A percentile compares a stretch with the other conserved stretches of the same genome.
Conservation (phyloP, 768 basidiomycete species). For the Lactarius akahatsu region DNA sequence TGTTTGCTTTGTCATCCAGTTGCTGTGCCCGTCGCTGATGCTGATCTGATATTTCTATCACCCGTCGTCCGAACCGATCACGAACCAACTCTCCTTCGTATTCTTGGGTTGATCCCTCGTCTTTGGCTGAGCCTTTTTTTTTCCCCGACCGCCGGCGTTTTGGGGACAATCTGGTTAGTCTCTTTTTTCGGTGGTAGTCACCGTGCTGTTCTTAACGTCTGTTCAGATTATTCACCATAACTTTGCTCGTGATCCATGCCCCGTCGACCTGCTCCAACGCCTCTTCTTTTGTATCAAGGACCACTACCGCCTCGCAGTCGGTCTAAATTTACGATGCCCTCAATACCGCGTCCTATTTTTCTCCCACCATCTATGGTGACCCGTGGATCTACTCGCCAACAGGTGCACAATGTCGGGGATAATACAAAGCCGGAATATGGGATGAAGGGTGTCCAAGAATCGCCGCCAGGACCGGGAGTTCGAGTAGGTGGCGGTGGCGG, state of each 20-base stretch:
- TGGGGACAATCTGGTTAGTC: background rate
- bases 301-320: conserved; percentile 60
- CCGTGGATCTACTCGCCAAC: conserved; percentile 10
- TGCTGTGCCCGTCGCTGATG: conserved; percentile 1
- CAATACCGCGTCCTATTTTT: conserved; percentile 55
- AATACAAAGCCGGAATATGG: conserved; percentile 32
- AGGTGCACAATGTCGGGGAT: conserved; percentile 25
- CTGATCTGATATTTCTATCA: background rate
- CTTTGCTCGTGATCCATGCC: conserved; percentile 45
- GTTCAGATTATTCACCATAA: conserved; percentile 1
- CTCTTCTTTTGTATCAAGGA: conserved; percentile 60
- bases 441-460: background rate
- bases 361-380: conserved; percentile 26
- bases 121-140: conserved; percentile 20
- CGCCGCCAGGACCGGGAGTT: conserved; percentile 28
- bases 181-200: background rate
- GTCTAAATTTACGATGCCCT: conserved; percentile 66
- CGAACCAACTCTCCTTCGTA: background rate
- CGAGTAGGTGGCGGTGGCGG: conserved; percentile 28
- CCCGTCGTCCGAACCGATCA: background rate
- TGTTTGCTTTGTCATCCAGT: conserved; percentile 24
- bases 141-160: background rate
- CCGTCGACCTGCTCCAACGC: conserved; percentile 65
- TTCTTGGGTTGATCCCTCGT: conserved; percentile 21
- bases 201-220: background rate